Evolutionary conservation across 345 rosid genomes (phyloP).

Genomic region (Diplotaxis tenuifolia): DNA sequence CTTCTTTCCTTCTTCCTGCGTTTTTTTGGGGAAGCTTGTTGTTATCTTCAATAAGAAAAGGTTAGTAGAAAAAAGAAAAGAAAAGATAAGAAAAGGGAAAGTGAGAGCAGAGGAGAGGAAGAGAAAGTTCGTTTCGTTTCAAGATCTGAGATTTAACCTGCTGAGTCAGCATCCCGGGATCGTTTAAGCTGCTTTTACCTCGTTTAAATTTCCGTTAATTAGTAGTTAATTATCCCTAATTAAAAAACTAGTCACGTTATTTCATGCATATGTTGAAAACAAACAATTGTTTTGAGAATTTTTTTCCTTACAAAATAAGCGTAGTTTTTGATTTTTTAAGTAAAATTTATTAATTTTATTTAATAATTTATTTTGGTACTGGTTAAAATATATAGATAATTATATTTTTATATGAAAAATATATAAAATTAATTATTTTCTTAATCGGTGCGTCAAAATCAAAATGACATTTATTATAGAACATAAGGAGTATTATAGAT

Average conservation of each 20-base stretch:
- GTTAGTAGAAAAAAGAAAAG: neutral
- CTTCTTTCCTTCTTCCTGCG: slow-evolving; percentile 24
- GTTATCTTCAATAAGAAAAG: slow-evolving; percentile 19
- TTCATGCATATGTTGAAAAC: too few relatives aligned
- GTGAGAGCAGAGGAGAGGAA: slow-evolving; percentile 11
- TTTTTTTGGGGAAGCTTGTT: slow-evolving; percentile 12
- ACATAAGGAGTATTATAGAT: too few relatives aligned
- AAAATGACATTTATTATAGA: too few relatives aligned
- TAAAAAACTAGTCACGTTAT: neutral
- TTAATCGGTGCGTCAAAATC: too few relatives aligned
- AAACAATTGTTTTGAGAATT: too few relatives aligned
- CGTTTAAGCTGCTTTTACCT: slow-evolving; percentile 2
- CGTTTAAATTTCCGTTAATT: neutral
- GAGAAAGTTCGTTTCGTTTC: slow-evolving; percentile 60
- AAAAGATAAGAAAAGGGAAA: slow-evolving; percentile 6
- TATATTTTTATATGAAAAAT: too few relatives aligned
- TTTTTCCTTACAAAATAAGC: too few relatives aligned
- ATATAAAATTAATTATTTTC: too few relatives aligned
- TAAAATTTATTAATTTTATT: too few relatives aligned
- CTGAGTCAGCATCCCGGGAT: neutral
- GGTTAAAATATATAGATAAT: too few relatives aligned
- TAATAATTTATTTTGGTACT: too few relatives aligned
- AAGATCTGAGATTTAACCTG: slow-evolving; percentile 62
- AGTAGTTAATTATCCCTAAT: neutral
- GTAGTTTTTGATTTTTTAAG: too few relatives aligned